Percentiles rank a stretch among this genome's conserved stretches.
These are phyloP conservation scores for Aspergillus campestris DNA, from an alignment of 495 filamentous ascomycete genomes.

Conservation along the genomic window DNA sequence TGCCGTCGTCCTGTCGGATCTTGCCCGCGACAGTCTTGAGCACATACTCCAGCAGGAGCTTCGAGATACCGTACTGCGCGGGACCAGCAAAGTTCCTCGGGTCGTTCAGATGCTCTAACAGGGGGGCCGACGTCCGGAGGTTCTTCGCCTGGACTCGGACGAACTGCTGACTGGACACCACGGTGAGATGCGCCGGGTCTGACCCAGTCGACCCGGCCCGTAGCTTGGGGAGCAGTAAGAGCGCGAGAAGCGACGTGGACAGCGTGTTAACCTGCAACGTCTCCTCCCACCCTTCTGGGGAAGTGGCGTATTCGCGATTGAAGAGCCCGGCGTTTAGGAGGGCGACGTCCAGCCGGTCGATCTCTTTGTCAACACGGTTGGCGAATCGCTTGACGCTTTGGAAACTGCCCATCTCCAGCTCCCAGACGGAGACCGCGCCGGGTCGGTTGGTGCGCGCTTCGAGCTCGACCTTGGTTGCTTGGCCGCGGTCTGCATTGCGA, in stretches of 20 bases:
- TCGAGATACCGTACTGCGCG: slow-evolving; percentile 39
- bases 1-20: slow-evolving; percentile 25
- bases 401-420: slow-evolving; percentile 47
- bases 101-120: slow-evolving; percentile 30
- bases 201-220: slow-evolving; percentile 15
- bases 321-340: slow-evolving; percentile 40
- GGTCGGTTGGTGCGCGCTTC: slow-evolving; percentile 33
- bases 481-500: slow-evolving; percentile 36
- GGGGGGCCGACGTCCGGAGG: slow-evolving; percentile 20
- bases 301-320: slow-evolving; percentile 25
- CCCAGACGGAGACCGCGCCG: slow-evolving; percentile 42
- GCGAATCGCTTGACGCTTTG: slow-evolving; percentile 42
- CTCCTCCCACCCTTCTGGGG: slow-evolving; percentile 45
- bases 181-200: slow-evolving; percentile 25
- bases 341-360: slow-evolving; percentile 31
- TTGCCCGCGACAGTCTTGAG: slow-evolving; percentile 27
- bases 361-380: slow-evolving; percentile 25
- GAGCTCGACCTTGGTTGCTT: slow-evolving; percentile 36
- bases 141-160: slow-evolving; percentile 27
- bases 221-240: slow-evolving; percentile 47
- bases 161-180: slow-evolving; percentile 38
- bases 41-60: slow-evolving; percentile 40
- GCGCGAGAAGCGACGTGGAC: slow-evolving; percentile 45
- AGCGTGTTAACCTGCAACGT: slow-evolving; percentile 52
- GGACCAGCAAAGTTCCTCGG: slow-evolving; percentile 18